Evolutionary conservation across 2,329 filamentous ascomycete species (phyloP).

Genomic region (Fusarium sp.): DNA sequence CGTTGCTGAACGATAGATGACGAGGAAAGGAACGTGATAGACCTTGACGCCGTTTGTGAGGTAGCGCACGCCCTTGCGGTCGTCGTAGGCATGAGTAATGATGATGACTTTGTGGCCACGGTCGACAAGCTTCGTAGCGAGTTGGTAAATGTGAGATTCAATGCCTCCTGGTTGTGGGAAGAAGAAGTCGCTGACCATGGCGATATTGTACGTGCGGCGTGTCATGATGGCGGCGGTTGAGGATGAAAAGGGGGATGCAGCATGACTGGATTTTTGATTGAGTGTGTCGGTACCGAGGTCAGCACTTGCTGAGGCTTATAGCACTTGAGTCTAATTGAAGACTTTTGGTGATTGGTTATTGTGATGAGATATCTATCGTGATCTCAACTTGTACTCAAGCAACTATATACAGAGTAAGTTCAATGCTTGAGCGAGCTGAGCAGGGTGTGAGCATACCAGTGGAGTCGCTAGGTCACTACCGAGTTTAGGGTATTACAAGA

Average conservation of each 20-base stretch:
- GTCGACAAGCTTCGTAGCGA: conserved; percentile 95
- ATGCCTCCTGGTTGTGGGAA: conserved; percentile 96
- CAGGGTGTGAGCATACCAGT: conserved; percentile 5
- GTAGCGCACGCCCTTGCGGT: conserved; percentile 90
- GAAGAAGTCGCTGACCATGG: conserved; percentile 99
- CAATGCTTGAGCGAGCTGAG: conserved; percentile 19
- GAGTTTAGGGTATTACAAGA: neutral
- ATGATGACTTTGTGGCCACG: conserved; percentile 98
- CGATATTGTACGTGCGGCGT: conserved; percentile 72
- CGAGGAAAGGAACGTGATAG: conserved; percentile 95
- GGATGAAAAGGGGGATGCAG: conserved; percentile 22
- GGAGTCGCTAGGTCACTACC: conserved; percentile 14
- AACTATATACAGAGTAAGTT: conserved; percentile 15
- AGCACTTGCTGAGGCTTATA: conserved; percentile 13
- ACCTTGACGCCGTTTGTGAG: conserved; percentile 98
- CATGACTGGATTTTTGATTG: conserved; percentile 16
- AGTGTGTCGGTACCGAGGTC: neutral
- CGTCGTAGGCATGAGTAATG: conserved; percentile 94
- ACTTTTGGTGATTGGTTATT: neutral
- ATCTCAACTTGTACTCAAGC: conserved; percentile 23
- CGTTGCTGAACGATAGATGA: conserved; percentile 92
- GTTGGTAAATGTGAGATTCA: conserved; percentile 98
- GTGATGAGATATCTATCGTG: conserved; percentile 13
- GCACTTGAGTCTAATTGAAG: neutral
- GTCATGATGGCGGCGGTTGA: conserved; percentile 53